These are phyloP conservation scores for Polyporus arcularius DNA, from an alignment of 768 basidiomycete genomes.

Conservation along the genomic window DNA sequence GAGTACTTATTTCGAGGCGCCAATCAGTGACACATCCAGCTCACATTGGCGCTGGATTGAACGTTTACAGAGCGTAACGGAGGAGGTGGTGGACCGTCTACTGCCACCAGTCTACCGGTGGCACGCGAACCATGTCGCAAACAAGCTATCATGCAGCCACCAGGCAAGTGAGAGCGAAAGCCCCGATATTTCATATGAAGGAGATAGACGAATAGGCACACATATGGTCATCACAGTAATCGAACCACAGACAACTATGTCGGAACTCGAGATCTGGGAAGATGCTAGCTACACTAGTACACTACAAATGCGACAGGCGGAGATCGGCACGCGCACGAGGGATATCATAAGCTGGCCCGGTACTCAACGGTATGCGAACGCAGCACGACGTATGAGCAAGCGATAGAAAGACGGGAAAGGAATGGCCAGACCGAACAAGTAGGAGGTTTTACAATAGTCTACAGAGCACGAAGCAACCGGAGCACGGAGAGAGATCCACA, in stretches of 20 bases:
- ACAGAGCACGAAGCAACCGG: neutral
- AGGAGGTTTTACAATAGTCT: neutral
- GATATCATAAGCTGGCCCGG: neutral
- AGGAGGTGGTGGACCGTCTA: neutral
- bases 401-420: neutral
- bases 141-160: too few species aligned
- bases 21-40: too few species aligned
- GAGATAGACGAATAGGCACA: too few species aligned
- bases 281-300: neutral
- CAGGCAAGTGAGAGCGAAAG: too few species aligned
- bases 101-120: too few species aligned
- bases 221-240: neutral
- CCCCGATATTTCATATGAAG: neutral
- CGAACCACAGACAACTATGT: too few species aligned
- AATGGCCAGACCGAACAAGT: neutral
- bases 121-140: too few species aligned
- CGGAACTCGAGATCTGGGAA: neutral
- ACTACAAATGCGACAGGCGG: neutral
- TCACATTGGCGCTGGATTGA: too few species aligned
- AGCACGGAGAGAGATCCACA: neutral
- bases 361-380: neutral
- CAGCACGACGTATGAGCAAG: neutral
- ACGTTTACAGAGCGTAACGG: neutral
- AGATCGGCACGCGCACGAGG: neutral
- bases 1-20: too few species aligned